Evolutionary conservation across 1,284 basidiomycete genomes (phyloP).

Genomic region (Caloboletus inedulis): DNA sequence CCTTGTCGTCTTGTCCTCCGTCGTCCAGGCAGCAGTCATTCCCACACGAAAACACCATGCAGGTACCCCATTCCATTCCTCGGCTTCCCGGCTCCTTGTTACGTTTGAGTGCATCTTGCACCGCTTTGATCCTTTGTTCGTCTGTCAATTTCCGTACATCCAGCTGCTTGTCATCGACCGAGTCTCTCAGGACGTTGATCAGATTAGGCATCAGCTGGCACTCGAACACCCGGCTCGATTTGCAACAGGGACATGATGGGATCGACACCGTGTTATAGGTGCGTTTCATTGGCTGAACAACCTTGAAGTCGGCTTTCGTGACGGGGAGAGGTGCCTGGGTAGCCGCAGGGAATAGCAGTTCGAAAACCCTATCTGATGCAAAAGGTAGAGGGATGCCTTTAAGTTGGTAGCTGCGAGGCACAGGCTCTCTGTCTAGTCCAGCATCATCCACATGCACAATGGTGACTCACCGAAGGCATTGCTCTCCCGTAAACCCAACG

Average conservation of each 20-base stretch:
- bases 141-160: conserved; percentile 44
- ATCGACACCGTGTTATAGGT: conserved; percentile 48
- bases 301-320: conserved; percentile 58
- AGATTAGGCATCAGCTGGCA: conserved; percentile 87
- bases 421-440: not conserved
- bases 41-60: conserved; percentile 75
- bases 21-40: conserved; percentile 62
- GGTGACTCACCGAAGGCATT: conserved; percentile 67
- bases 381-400: conserved; percentile 73
- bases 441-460: conserved; percentile 1
- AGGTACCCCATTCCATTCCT: conserved; percentile 84
- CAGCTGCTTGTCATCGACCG: conserved; percentile 24
- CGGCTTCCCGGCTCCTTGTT: conserved; percentile 38
- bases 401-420: conserved; percentile 66
- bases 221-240: conserved; percentile 66
- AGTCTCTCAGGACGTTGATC: conserved; percentile 60
- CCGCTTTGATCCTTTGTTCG: conserved; percentile 54
- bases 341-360: conserved; percentile 63
- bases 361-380: conserved; percentile 64
- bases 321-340: conserved; percentile 44
- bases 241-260: conserved; percentile 59
- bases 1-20: conserved; percentile 39
- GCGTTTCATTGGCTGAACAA: conserved; percentile 46
- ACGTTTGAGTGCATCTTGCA: conserved; percentile 51
- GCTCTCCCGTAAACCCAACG: conserved; percentile 62